Evolutionary conservation across 148 eudicot species (phyloP).

Genomic region (Rhododendron vialii): DNA sequence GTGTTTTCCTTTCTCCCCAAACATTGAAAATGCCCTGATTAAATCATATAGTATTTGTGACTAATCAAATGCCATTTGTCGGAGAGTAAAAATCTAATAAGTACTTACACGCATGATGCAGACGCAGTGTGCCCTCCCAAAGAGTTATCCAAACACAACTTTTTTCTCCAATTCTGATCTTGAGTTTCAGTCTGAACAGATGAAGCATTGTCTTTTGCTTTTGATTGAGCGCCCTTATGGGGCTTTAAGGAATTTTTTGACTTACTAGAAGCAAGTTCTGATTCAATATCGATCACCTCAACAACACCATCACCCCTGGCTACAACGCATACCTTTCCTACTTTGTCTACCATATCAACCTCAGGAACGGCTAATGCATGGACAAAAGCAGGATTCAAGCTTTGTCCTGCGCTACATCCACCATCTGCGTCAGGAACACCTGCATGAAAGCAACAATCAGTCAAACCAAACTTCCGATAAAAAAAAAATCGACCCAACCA

Average conservation of each 20-base stretch:
- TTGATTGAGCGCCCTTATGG: slow-evolving; percentile 25
- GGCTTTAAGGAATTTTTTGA: slow-evolving; percentile 41
- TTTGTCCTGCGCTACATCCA: slow-evolving; percentile 42
- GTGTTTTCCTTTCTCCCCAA: slow-evolving; percentile 89
- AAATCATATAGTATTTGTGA: background rate
- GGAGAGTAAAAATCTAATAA: background rate
- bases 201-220: slow-evolving; percentile 26
- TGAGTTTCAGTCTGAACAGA: slow-evolving; percentile 26
- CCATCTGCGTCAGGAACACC: slow-evolving; percentile 34
- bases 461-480: background rate
- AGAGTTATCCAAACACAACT: slow-evolving; percentile 63
- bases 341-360: slow-evolving; percentile 63
- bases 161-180: slow-evolving; percentile 38
- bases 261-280: slow-evolving; percentile 52
- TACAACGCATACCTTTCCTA: slow-evolving; percentile 73
- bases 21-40: slow-evolving; percentile 74
- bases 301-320: slow-evolving; percentile 97
- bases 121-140: slow-evolving; percentile 86
- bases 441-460: slow-evolving; percentile 12
- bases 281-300: slow-evolving; percentile 65
- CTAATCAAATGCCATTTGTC: background rate
- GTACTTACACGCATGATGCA: slow-evolving; percentile 87
- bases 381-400: slow-evolving; percentile 82
- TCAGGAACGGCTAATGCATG: slow-evolving; percentile 92
- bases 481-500: background rate